Evolutionary conservation across 2,329 filamentous ascomycete genomes (phyloP), one percentile per base, ranked within the genome.

Genomic region (Alternaria triticina): DNA sequence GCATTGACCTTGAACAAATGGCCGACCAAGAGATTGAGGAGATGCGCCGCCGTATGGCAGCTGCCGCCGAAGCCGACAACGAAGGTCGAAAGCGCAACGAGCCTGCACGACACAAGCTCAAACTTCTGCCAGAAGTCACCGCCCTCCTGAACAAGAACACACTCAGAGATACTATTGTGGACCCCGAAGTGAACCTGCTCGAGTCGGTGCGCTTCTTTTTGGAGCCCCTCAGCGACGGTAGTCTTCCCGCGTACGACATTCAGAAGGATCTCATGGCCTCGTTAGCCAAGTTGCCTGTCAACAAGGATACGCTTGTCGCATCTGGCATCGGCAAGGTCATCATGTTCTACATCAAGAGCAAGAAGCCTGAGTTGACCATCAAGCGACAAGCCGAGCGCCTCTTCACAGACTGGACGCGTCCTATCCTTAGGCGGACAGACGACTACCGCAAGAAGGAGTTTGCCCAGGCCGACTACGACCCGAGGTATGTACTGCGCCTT

Each of bases 201-300:
- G 93, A 97, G 81, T 92, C 94, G 13, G 93, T 99, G 75, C 94
- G 95, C 77, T 98, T 97, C 86, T 98, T 98, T 86, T 87, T 99
- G 22, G 96, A 99, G 79, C 96, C 96, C 1, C 87, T 98, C 49
- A 94, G 95, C 73, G 95, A 98, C 77, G 96, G 95, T 61, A 95
- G 93, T 64, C 86, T 99, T 54, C 96, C 96, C 0, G 95, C 96
- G 28, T 99, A 97, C 83, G 96, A 96, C 77, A 98, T 99, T 70
- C 96, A 99, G 83, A 93, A 94, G 65, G 94, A 98, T 78, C 88
- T 99, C 46, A 96, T 99, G 79, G 88, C 88, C 25, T 91, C 93
- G 23, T 85, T 99, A 40, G 87, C 87, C 17, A 90, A 89, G 73
- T 86, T 98, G 6, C 94, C 93, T 6, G 93, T 98, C 69, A 92